Evolutionary conservation across 225 moss, liverwort and hornwort species (phyloP).

Genomic region (Neckera pumila): DNA sequence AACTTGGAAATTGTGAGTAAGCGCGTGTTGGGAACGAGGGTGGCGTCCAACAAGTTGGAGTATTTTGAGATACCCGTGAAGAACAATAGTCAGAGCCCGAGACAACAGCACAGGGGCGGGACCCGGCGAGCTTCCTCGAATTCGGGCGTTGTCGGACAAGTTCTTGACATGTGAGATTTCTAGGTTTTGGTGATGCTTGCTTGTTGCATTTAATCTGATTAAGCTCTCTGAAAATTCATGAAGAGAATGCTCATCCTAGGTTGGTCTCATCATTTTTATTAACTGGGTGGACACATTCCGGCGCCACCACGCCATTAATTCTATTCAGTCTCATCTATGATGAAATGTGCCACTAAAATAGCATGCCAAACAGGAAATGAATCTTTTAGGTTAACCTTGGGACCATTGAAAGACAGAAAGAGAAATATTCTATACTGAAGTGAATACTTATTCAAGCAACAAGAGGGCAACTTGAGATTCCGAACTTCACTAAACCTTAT

Average conservation of each 20-base stretch:
- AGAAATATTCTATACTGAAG: background rate
- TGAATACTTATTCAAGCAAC: background rate
- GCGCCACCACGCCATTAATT: background rate
- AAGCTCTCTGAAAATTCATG: background rate
- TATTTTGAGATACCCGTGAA: slow-evolving; percentile 18
- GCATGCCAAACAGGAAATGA: background rate
- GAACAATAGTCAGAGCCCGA: background rate
- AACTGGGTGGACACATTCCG: background rate
- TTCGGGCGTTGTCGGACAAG: slow-evolving; percentile 16
- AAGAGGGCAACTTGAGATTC: background rate
- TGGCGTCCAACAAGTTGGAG: slow-evolving; percentile 9
- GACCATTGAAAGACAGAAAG: background rate
- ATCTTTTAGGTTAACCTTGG: background rate
- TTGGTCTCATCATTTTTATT: background rate
- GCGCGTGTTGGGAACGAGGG: slow-evolving; percentile 16
- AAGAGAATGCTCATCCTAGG: background rate
- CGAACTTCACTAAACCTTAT: background rate
- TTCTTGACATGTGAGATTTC: slow-evolving; percentile 34
- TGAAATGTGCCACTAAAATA: background rate
- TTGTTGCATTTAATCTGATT: background rate
- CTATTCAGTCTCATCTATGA: background rate
- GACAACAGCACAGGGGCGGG: background rate
- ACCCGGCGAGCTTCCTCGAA: background rate
- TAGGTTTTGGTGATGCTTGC: background rate
- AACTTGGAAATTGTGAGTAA: slow-evolving; percentile 36